These are phyloP conservation scores for Dianthus caryophyllus DNA, from an alignment of 148 eudicot genomes.

Conservation along the genomic window DNA sequence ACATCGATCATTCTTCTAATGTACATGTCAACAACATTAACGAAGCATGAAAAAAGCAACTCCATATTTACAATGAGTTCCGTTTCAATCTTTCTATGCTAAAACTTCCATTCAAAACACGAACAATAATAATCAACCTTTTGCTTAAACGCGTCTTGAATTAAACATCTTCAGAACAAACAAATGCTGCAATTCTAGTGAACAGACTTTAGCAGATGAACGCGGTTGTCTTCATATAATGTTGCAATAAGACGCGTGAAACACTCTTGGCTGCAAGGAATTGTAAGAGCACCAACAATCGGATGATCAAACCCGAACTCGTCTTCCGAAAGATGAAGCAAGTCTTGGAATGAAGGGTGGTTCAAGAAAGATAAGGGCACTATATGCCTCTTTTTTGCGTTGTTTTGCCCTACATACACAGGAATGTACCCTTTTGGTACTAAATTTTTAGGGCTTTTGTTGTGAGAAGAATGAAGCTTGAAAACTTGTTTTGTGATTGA, in stretches of 20 bases:
- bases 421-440: slow-evolving; percentile 47
- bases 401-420: slow-evolving; percentile 50
- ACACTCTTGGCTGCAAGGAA: slow-evolving; percentile 38
- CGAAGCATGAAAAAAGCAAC: no score
- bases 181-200: not conserved
- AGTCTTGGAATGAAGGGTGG: slow-evolving; percentile 39
- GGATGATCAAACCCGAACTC: slow-evolving; percentile 51
- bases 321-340: slow-evolving; percentile 36
- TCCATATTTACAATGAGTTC: no score
- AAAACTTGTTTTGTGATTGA: slow-evolving; percentile 31
- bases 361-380: slow-evolving; percentile 46
- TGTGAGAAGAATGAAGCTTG: slow-evolving; percentile 24
- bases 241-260: slow-evolving; percentile 24
- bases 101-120: no score
- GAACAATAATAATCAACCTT: no score
- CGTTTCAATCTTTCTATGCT: no score
- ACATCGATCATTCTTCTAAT: no score
- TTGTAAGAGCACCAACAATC: slow-evolving; percentile 51
- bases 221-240: not conserved
- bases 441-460: slow-evolving; percentile 21
- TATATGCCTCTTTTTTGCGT: slow-evolving; percentile 31
- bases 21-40: no score
- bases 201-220: not conserved
- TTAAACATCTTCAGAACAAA: no score
- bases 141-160: no score